Base-by-base conservation (phyloP, 345 rosid species). In the Salix viminalis region DNA sequence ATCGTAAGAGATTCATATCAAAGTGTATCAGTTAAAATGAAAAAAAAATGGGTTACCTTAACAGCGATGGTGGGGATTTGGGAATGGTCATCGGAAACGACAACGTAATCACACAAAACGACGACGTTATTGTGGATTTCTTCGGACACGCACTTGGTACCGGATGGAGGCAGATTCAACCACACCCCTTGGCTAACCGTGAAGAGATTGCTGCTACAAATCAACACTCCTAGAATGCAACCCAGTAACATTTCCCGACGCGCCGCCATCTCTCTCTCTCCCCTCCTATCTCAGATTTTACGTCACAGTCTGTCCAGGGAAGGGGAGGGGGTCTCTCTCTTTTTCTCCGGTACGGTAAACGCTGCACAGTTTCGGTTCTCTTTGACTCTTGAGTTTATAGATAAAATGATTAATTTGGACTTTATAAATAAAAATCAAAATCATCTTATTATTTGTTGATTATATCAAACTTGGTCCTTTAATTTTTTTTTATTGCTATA, bases 101-200 rank as follows among this genome's bases (percentile, higher is more conserved):
- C 96, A 39, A 91, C 80, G 77, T 90, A 95, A 67, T 93, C 98
- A 26, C 89, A 90, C 81, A 93, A 82, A 66, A 93, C 99, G 76
- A 95, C 90, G 80, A 93, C 88, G 82, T 91, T 89, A 84, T 78
- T 87, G 76, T 88, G 96, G 71, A 95, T 86, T 73, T 90, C 96
- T 85, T 95, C 98, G 14, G 96, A 95, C 21, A 95, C 94, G 86
- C 98, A 95, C 79, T 93, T 95, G 39, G 93, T 89, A 34, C 91
- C 93, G 4, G 91, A 7, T 28, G 81, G 37, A 5, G 96, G 96
- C 54, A 95, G n/a, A 73, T 30, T 90, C 67, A 95, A 80, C 98
- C 98, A 95, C n/a, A 95, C 73, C 48, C 91, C 94, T 24, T 88
- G 83, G 32, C 81, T 52, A 69, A 72, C 75, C 41, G 13, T 7